Evolutionary conservation across 148 eudicot species (phyloP).

Genomic region (Fallopia convolvulus): DNA sequence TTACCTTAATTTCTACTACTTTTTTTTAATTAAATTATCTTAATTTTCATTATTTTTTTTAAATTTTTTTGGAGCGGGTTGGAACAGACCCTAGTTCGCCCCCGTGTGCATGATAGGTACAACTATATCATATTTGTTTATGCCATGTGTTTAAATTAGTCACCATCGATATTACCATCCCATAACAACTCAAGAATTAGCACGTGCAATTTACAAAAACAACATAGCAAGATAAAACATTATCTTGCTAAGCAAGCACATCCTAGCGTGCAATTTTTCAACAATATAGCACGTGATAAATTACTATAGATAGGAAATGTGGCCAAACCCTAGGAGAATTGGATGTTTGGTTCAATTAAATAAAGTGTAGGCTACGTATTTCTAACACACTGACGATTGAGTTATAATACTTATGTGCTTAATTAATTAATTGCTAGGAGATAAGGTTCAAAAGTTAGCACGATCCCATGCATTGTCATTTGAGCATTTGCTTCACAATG

Average conservation of each 20-base stretch:
- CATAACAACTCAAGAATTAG: neutral
- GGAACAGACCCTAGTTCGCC: no score
- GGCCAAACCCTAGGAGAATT: neutral
- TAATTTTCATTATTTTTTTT: no score
- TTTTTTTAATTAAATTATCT: no score
- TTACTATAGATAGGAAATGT: neutral
- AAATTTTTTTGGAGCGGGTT: no score
- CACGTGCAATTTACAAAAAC: constrained; percentile 4
- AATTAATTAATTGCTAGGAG: neutral
- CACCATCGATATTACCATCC: neutral
- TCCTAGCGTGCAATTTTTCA: neutral
- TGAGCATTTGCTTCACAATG: neutral
- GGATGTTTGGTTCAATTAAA: neutral
- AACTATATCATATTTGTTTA: neutral
- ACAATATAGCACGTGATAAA: neutral
- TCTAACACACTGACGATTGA: neutral
- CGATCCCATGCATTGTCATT: neutral
- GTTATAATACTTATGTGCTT: neutral
- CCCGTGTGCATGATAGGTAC: neutral
- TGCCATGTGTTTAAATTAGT: neutral
- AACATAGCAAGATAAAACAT: neutral
- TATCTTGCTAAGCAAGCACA: neutral
- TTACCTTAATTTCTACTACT: no score
- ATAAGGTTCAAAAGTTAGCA: neutral
- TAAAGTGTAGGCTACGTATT: neutral